phyloP scores from a whole-genome alignment of 768 basidiomycete genomes.

The Artomyces pyxidatus region DNA sequence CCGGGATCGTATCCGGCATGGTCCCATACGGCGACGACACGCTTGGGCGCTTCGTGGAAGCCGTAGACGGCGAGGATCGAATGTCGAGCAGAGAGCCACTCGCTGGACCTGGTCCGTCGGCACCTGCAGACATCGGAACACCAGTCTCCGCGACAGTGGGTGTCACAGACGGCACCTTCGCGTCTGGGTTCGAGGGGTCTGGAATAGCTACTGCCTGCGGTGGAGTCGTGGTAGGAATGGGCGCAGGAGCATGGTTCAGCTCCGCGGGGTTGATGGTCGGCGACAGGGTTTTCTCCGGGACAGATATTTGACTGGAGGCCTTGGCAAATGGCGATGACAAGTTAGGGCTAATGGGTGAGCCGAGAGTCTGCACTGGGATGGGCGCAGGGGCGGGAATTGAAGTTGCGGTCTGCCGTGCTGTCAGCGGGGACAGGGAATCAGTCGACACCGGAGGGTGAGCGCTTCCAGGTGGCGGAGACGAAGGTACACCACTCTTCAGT shows the following conservation, averaged over 20 bases:
- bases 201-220: conserved; percentile 21
- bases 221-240: conserved; percentile 15
- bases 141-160: conserved; percentile 75
- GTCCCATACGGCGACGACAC: conserved; percentile 2
- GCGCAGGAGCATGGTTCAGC: conserved; percentile 23
- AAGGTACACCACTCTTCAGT: conserved; percentile 29
- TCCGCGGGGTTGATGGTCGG: conserved; percentile 23
- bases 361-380: not conserved
- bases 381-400: conserved; percentile 1
- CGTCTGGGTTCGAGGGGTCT: conserved; percentile 21
- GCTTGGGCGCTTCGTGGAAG: not conserved
- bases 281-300: conserved; percentile 16
- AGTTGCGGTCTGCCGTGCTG: conserved; percentile 10
- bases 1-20: conserved; percentile 4
- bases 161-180: conserved; percentile 26
- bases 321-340: conserved; percentile 7
- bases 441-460: too few species aligned
- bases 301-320: conserved; percentile 22
- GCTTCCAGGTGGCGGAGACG: conserved; percentile 33
- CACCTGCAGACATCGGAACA: conserved; percentile 55
- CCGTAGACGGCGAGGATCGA: conserved; percentile 7
- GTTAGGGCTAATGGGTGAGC: conserved; percentile 1
- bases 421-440: conserved; percentile 6
- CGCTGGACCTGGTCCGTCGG: conserved; percentile 54
- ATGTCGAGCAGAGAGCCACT: conserved; percentile 56